Evolutionary conservation across 1,284 basidiomycete genomes (phyloP), one percentile per base, ranked within the genome.

Genomic region (Fomes fomentarius): DNA sequence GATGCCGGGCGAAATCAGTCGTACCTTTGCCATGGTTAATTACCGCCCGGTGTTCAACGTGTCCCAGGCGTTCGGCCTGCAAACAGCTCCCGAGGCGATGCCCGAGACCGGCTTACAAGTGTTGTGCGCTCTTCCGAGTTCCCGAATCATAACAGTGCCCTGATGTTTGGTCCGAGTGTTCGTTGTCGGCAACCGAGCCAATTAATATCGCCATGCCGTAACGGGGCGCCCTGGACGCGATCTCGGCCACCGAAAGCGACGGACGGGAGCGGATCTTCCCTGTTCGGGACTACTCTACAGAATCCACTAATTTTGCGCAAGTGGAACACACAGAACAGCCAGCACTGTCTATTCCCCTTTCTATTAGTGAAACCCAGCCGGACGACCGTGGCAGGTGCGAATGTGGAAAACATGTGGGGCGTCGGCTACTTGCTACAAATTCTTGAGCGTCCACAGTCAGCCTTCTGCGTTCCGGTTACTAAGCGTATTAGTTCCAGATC

Each of bases 11-110:
- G 33, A 37, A n/a, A 25, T 47, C 31, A 26, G 46, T 34, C 47
- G 39, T 14, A 38, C 21, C 21, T 17, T 39, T 52, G 37, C 35
- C 45, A 37, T 40, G 43, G 50, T 34, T 52, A 45, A 49, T 55
- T 50, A 50, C 57, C 57, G 57, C 46, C 47, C 56, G 53, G 52
- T 39, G 46, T 50, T 46, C 57, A 50, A 42, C 46, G 43, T 39
- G 42, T 45, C 21, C 47, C 38, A 24, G 21, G 51, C 47, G 33
- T 34, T 57, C 56, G 56, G 56, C 17, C 45, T 52, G 31, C 24
- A 50, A 31, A 58, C 40, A n/a, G 47, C 53, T 33, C 25, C 57
- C 57, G 53, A 52, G 31, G 38, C 19, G 34, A 26, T 26, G 14
- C 40, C 33, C 26, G 11, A 24, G 19, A 7, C 10, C 1, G 19